phyloP scores from a whole-genome alignment of 2,329 filamentous ascomycete species.

The Fusarium sacchari region DNA sequence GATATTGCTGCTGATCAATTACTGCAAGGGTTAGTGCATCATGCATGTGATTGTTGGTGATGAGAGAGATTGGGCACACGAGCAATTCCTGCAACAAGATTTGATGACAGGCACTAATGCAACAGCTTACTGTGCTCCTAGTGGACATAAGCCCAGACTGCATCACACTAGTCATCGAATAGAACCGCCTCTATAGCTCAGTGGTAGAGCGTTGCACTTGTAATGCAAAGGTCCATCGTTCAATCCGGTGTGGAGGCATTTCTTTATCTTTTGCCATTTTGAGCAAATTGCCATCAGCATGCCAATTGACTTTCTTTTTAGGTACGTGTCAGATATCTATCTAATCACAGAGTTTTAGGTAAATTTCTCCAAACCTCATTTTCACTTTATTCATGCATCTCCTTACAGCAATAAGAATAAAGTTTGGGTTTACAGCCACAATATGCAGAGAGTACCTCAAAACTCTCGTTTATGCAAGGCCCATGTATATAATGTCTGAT shows the following conservation, averaged over 20 bases:
- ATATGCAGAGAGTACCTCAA: too few species aligned
- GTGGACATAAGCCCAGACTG: accelerated
- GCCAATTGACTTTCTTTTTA: neutral
- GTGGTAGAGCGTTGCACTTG: constrained; percentile 34
- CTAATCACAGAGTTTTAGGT: too few species aligned
- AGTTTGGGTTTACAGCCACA: neutral
- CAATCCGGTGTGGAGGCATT: constrained; percentile 31
- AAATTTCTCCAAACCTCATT: neutral
- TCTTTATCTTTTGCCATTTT: neutral
- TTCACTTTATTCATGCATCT: neutral
- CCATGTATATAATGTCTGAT: neutral
- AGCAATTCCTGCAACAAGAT: neutral
- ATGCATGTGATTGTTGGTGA: neutral
- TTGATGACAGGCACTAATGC: neutral
- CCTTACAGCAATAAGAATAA: neutral
- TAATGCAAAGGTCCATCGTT: constrained; percentile 34
- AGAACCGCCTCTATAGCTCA: constrained; percentile 27
- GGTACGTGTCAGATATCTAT: accelerated
- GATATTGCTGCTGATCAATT: neutral
- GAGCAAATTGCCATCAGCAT: neutral
- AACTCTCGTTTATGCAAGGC: neutral
- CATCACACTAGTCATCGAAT: neutral
- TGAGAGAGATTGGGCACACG: neutral
- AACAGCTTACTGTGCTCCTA: accelerated
- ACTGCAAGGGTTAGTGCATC: neutral